These are phyloP conservation scores for Monsonia emarginata DNA, from an alignment of 441 rosid species.

Conservation along the genomic window DNA sequence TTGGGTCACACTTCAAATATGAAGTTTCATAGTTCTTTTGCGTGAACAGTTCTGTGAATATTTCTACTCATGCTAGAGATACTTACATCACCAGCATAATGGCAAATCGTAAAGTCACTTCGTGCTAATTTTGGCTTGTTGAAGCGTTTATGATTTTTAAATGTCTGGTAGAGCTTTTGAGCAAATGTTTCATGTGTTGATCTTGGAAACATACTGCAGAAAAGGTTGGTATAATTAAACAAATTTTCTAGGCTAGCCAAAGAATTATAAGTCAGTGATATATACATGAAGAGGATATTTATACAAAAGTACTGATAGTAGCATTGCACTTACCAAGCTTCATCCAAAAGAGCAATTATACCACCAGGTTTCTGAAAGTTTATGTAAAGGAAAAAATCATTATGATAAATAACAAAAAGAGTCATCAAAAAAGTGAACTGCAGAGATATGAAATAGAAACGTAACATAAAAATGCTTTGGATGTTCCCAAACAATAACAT, in stretches of 20 bases:
- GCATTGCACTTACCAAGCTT: constrained; percentile 76
- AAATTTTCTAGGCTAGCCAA: constrained; percentile 9
- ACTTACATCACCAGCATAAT: constrained; percentile 97
- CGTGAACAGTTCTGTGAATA: neutral
- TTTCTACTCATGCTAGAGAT: neutral
- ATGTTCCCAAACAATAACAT: neutral
- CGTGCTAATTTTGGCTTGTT: constrained; percentile 89
- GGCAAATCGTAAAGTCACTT: constrained; percentile 89
- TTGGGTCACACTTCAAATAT: neutral
- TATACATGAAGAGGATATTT: constrained; percentile 4
- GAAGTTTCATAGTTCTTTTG: neutral
- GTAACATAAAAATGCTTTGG: neutral
- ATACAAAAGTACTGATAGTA: constrained; percentile 9
- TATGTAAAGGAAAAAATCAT: constrained; percentile 6
- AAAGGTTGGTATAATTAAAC: neutral
- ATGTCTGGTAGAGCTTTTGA: constrained; percentile 91
- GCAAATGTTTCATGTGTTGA: constrained; percentile 99
- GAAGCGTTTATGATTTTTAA: constrained; percentile 80
- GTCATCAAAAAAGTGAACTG: neutral
- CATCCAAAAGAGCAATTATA: constrained; percentile 92
- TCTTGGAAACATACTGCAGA: constrained; percentile 90
- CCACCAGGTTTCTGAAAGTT: constrained; percentile 97
- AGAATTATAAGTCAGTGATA: constrained; percentile 7
- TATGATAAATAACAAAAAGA: neutral
- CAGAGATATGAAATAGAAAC: too few species aligned